A percentile compares a stretch with the other conserved stretches of the same genome.
Evolutionary conservation across 2,329 filamentous ascomycete genomes (phyloP).

Genomic region (Cryphonectria japonica): DNA sequence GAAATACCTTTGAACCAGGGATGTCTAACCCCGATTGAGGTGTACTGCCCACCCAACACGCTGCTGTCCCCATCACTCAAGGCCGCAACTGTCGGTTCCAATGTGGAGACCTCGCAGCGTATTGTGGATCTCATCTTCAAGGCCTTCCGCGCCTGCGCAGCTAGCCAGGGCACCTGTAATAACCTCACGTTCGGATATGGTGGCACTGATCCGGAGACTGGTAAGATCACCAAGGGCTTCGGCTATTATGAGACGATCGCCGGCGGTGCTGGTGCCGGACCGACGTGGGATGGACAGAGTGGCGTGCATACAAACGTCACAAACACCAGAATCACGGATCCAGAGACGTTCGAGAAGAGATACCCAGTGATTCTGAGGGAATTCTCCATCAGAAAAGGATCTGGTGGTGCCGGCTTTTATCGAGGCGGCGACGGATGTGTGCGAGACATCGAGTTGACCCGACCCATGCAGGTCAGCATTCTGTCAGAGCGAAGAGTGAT

Average conservation of each 20-base stretch:
- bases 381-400: constrained; percentile 67
- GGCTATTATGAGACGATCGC: constrained; percentile 88
- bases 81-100: constrained; percentile 81
- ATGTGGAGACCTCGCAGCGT: constrained; percentile 78
- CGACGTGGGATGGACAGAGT: constrained; percentile 71
- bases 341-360: constrained; percentile 76
- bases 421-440: constrained; percentile 75
- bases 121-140: constrained; percentile 83
- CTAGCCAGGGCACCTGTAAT: constrained; percentile 80
- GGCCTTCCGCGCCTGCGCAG: constrained; percentile 78
- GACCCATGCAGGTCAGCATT: constrained; percentile 78
- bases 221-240: constrained; percentile 65
- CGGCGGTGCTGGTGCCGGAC: constrained; percentile 74
- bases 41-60: constrained; percentile 71
- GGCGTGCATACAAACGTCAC: constrained; percentile 88
- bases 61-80: constrained; percentile 77
- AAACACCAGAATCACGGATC: constrained; percentile 81
- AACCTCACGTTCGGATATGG: constrained; percentile 85
- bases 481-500: constrained; percentile 78
- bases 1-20: constrained; percentile 89
- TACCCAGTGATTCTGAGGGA: constrained; percentile 75
- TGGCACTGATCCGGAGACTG: constrained; percentile 61
- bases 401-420: constrained; percentile 67
- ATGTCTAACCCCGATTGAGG: constrained; percentile 75
- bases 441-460: constrained; percentile 79